Evolutionary conservation across 352 stramenopile genomes (phyloP).

Genomic region (Pythium biforme): DNA sequence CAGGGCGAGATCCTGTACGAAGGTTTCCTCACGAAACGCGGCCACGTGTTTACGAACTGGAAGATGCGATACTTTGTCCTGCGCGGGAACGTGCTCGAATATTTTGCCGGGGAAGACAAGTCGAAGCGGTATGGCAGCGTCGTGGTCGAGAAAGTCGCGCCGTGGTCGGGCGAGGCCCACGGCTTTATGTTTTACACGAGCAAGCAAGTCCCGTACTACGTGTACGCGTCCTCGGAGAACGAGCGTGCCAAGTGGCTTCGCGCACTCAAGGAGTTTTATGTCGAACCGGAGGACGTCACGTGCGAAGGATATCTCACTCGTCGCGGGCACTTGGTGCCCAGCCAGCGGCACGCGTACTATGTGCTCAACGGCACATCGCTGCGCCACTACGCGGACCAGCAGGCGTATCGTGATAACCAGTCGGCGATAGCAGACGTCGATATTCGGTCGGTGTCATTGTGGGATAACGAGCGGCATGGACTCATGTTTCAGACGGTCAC

Average conservation of each 20-base stretch:
- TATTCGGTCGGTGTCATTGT: conserved; percentile 67
- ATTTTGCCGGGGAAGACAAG: conserved; percentile 85
- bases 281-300: conserved; percentile 80
- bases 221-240: conserved; percentile 80
- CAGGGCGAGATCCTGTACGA: conserved; percentile 67
- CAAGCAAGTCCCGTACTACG: conserved; percentile 89
- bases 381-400: conserved; percentile 80
- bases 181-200: conserved; percentile 91
- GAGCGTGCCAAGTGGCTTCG: conserved; percentile 80
- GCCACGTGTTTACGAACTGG: conserved; percentile 89
- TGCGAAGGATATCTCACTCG: conserved; percentile 88
- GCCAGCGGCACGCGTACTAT: conserved; percentile 85
- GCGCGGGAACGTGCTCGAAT: conserved; percentile 78
- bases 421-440: conserved; percentile 85
- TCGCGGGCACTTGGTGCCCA: conserved; percentile 82
- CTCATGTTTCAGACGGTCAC: conserved; percentile 88
- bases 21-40: conserved; percentile 84
- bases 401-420: conserved; percentile 83
- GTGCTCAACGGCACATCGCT: conserved; percentile 81
- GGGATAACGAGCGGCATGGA: conserved; percentile 79
- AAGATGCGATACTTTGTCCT: conserved; percentile 90
- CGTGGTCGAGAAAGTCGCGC: conserved; percentile 82
- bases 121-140: conserved; percentile 84
- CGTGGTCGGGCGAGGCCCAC: conserved; percentile 82
- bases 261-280: conserved; percentile 82